Percentiles rank a stretch among this genome's conserved stretches.
Conservation (phyloP, 768 basidiomycete genomes). For the Russula virescens region DNA sequence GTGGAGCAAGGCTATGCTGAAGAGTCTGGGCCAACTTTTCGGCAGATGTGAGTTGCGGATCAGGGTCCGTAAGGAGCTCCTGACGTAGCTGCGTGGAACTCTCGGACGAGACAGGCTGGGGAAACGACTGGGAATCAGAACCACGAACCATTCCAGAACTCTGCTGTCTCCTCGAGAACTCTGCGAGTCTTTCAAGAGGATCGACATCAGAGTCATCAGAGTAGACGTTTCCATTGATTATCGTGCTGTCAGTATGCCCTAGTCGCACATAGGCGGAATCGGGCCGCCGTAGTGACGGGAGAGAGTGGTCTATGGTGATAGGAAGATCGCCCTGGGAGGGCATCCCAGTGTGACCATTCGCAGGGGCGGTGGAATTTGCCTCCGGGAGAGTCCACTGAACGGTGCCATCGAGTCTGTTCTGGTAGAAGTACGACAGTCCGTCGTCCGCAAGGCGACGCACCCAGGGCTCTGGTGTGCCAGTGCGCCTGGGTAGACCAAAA, state of each 20-base stretch:
- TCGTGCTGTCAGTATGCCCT: conserved; percentile 31
- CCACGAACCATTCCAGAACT: not conserved
- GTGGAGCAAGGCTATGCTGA: conserved; percentile 52
- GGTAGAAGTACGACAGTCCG: conserved; percentile 72
- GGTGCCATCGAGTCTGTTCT: conserved; percentile 63
- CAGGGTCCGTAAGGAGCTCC: conserved; percentile 5
- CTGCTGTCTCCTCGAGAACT: conserved; percentile 19
- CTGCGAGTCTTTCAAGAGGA: conserved; percentile 36
- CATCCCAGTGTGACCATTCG: conserved; percentile 7
- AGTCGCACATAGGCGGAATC: conserved; percentile 32
- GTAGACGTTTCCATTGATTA: conserved; percentile 55
- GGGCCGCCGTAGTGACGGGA: conserved; percentile 30
- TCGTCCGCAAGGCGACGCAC: conserved; percentile 73
- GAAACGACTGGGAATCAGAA: conserved; percentile 1
- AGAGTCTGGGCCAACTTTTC: conserved; percentile 63
- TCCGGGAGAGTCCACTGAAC: conserved; percentile 68
- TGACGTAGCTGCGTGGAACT: not conserved
- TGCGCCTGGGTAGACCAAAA: conserved; percentile 54
- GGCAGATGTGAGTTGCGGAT: conserved; percentile 52
- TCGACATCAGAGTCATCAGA: conserved; percentile 78
- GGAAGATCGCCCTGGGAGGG: not conserved
- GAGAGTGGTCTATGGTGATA: not conserved
- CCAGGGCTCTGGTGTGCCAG: conserved; percentile 78
- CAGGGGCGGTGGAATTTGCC: conserved; percentile 17
- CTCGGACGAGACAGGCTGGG: not conserved